Evolutionary conservation across 2,329 filamentous ascomycete species (phyloP), one percentile per base, ranked within the genome.

Genomic region (Lizonia empirigonia): DNA sequence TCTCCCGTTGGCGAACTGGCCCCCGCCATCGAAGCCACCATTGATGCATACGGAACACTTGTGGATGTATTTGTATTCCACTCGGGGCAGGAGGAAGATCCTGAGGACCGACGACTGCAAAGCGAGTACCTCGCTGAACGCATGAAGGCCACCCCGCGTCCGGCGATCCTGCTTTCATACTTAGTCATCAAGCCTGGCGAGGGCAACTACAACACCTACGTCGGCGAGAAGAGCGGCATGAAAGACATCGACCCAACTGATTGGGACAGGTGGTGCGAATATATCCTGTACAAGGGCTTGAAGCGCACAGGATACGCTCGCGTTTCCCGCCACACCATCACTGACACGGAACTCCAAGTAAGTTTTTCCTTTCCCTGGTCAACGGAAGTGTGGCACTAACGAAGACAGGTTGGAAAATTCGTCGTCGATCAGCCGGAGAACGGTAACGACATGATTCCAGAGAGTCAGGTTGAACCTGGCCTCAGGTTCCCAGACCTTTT

Each of bases 181-280:
- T 84, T 99, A 0, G 94, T 99, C 35, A 96, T 90, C 18, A 90
- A 89, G 73, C 94, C 94, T 0, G 81, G 88, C 5, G 79, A 96
- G 77, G 94, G 94, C 55, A 99, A 99, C 71, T 99, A 99, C 78
- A 93, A 97, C 72, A 96, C 87, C 0, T 97, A 96, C 65, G 94
- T 97, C 19, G 90, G 90, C 49, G 82, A 91, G 44, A 78, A 79
- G 50, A 96, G 89, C 51, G 90, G 91, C 8, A 99, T 99, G 94
- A 86, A 90, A 67, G 94, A 99, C 68, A 94, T 99, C 40, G 94
- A 99, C 68, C 84, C 87, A 0, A 86, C 81, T 3, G 94, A 99
- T 72, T 96, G 91, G 91, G 94, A 99, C 73, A 82, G 94, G 47
- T 99, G 94, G 94, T 99, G 94, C 78, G 93, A 99, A 78, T 99